Base-by-base conservation (phyloP, 148 eudicot genomes). In the Beta vulgaris region DNA sequence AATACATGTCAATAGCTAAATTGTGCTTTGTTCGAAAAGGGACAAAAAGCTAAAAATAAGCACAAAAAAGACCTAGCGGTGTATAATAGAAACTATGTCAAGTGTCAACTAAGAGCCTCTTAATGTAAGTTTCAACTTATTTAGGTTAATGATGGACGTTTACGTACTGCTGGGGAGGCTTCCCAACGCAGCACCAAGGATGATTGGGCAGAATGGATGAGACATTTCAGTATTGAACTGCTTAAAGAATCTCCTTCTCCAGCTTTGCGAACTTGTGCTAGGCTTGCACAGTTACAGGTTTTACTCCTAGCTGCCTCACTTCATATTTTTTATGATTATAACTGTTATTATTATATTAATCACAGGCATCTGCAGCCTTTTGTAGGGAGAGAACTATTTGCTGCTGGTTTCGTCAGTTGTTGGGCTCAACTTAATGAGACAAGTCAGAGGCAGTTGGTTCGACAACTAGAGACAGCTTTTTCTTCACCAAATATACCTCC, bases 121-220 rank as follows among this genome's bases (percentile, higher is more conserved):
- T 60, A 60, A 66, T 68, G 35, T 40, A 63, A 18, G 13, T 25
- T 39, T 28, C 35, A 42, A 15, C 31, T 14, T 69, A 37, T 54
- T 42, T 81, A 96, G 99, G 94, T 96, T 21, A 92, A 96, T 79
- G 94, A 92, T 76, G 90, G 84, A 37, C 88, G 94, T 54, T 82
- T 96, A 59, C 96, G 92, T 62, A 80, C 89, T 79, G 99, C 99
- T 73, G 98, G 94, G 53, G 98, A 92, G 88, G 99, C 99, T 60
- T 96, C 99, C 70, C 99, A 96, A 68, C 99, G 99, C 74, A 96
- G 99, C 78, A 96, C 99, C 28, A 96, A 87, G 81, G 99, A 96
- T 77, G 99, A 92, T 83, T 96, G 99, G 99, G 98, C 94, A 55
- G 99, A 96, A 86, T 95, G 99, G 99, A 96, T 96, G 99, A 84